Percentiles rank a stretch among this genome's conserved stretches.
phyloP scores from a whole-genome alignment of 2,329 filamentous ascomycete genomes.

The Scorias spongiosa region DNA sequence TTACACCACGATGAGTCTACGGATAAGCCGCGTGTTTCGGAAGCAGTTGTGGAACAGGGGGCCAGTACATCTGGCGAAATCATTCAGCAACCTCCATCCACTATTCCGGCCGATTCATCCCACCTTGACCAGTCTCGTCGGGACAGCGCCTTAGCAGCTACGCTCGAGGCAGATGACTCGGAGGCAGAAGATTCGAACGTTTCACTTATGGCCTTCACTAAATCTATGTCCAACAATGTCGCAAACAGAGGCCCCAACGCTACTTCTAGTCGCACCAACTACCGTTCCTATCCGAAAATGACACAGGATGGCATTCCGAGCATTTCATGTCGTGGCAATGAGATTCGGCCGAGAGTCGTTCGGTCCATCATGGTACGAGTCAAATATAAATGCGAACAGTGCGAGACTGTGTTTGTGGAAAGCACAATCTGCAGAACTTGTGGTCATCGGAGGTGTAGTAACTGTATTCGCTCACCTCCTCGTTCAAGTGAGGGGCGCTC shows the following conservation, averaged over 20 bases:
- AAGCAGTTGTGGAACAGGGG: background rate
- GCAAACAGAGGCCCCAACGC: background rate
- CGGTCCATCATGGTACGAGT: background rate
- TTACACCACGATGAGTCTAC: background rate
- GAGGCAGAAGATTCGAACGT: no score
- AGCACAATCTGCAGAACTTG: background rate
- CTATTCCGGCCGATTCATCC: no score
- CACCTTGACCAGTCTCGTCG: no score
- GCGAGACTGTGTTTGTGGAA: background rate
- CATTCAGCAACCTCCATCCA: background rate
- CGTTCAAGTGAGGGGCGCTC: background rate
- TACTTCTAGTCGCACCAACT: background rate
- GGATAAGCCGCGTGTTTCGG: background rate
- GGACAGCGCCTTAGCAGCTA: no score
- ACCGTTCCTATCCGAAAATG: background rate
- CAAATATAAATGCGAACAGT: background rate
- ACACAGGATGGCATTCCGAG: background rate
- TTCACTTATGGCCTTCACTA: no score
- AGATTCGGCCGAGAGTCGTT: background rate
- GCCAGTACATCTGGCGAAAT: background rate
- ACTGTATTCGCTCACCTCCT: background rate
- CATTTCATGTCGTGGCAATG: background rate
- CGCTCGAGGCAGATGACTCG: no score
- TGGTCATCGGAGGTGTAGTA: background rate
- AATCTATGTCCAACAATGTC: no score